Base-by-base conservation (phyloP, 2,329 filamentous ascomycete genomes). In the Calonectria pauciramosa region DNA sequence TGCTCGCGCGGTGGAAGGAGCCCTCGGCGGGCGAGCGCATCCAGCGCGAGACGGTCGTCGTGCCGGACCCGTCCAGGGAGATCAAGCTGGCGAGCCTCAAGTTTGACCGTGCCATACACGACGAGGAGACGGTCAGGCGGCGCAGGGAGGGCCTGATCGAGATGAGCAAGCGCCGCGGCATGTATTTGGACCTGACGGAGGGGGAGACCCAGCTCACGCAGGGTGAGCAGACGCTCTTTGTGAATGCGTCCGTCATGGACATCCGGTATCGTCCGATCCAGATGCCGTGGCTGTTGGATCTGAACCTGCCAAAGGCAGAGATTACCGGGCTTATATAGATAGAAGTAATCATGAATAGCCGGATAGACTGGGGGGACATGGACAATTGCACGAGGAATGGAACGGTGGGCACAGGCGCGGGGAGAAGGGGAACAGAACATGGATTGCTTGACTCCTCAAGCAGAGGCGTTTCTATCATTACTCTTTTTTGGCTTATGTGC, bases 191-290 rank as follows among this genome's bases (percentile, higher is more conserved):
- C 44, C 83, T 87, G 67, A 80, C 81, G 0, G 78, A 82, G 3
- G 83, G 86, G 28, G 72, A 78, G n/a, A 75, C 80, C 30, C 79
- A 77, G 1, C n/a, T 88, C 0, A 60, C 82, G 36, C 65, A 56
- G 10, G 88, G 88, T 0, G 81, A 84, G 52, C 86, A 91, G 76
- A 93, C 91, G 0, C 80, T 93, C 9, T 92, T 93, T 78, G 84
- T 93, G 13, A 93, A 93, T 80, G 91, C 90, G 1, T 85, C 91
- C 0, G 88, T 92, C 32, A 85, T 90, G 82, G 85, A 88, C 4
- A 79, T 84, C 3, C 73, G 82, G 9, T 86, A 88, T 23, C 72
- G 80, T n/a, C 84, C 86, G 14, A 77, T 82, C 13, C 89, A 93
- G 52, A 80, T 87, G 20, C 88, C 90, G 0, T 93, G 89, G 89